These are phyloP conservation scores for Eleusine indica DNA, from an alignment of 176 grass and related monocot genomes.

Conservation along the genomic window DNA sequence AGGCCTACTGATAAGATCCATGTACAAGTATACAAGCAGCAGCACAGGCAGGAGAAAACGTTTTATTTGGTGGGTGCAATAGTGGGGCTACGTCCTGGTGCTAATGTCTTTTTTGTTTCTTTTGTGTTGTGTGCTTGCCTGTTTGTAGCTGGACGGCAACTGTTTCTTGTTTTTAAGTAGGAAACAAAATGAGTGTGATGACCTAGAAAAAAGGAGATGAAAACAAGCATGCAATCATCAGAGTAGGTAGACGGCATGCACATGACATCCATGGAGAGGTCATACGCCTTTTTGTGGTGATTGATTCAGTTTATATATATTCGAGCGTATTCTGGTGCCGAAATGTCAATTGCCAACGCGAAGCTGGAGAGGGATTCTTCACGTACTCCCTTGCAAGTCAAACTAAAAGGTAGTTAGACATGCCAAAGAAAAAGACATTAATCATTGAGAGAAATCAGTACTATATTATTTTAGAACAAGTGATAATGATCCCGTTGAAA, in stretches of 20 bases:
- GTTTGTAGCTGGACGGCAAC: neutral
- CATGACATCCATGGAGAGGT: constrained; percentile 32
- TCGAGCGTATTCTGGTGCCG: neutral
- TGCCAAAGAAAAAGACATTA: too few species aligned
- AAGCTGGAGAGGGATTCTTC: neutral
- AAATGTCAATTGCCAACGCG: constrained; percentile 24
- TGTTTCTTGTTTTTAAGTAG: neutral
- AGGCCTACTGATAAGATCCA: neutral
- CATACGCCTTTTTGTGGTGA: neutral
- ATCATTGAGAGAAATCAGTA: too few species aligned
- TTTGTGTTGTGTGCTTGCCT: neutral
- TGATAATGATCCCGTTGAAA: too few species aligned
- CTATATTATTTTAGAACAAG: too few species aligned
- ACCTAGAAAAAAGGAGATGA: constrained; percentile 18
- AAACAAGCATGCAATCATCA: constrained; percentile 32
- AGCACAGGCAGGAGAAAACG: neutral
- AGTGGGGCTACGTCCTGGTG: neutral
- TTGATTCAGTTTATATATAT: constrained; percentile 6
- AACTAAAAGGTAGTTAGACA: too few species aligned
- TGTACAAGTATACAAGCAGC: neutral
- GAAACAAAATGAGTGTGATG: neutral
- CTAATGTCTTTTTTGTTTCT: neutral
- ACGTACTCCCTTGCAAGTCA: neutral
- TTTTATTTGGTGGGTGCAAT: neutral
- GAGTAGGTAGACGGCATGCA: constrained; percentile 14